Base-by-base conservation (phyloP, 805 yeast species). In the Sporopachydermia quercuum region DNA sequence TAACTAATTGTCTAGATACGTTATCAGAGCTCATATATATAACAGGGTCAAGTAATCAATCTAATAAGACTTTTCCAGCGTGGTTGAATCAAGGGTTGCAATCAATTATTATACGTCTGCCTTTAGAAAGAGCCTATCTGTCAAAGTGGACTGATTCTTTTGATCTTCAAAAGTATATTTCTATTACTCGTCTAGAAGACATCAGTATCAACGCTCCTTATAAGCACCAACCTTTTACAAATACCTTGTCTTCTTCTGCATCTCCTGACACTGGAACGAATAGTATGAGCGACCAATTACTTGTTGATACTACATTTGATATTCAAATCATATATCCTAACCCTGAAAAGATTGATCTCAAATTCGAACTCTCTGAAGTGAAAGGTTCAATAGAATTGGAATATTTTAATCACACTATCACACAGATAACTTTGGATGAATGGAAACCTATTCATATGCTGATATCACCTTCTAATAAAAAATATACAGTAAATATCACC, bases 361-460 rank as follows among this genome's bases (percentile, higher is more conserved):
- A n/a, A 23, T 23, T 8, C n/a, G 13, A 8, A 8, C 8, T 23
- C n/a, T 23, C 30, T n/a, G 30, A 8, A 8, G n/a, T 23, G 13
- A 8, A n/a, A 8, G 30, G 30, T 23, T 8, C 8, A 8, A 23
- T 23, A 8, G 13, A n/a, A 8, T 8, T 23, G 30, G 8, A 8
- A 23, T 23, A 8, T n/a, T n/a, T 8, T 23, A n/a, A n/a, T n/a
- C 8, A n/a, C n/a, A 8, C 30, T n/a, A n/a, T 74, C 50, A 66
- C 70, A 4, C 56, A 61, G n/a, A 50, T 72, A 11, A 58, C 61
- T 3, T 48, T 69, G 47, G 49, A 50, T 5, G 62, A 61, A 4
- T 74, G 78, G 78, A 58, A 58, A 16, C 53, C 54, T 1, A 68
- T 74, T 3, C 53, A 49, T 33, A 58, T 53, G 40, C 49, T 43